Evolutionary conservation across 2,329 filamentous ascomycete genomes (phyloP), one percentile per base, ranked within the genome.

Genomic region (Colletotrichum paranaense): DNA sequence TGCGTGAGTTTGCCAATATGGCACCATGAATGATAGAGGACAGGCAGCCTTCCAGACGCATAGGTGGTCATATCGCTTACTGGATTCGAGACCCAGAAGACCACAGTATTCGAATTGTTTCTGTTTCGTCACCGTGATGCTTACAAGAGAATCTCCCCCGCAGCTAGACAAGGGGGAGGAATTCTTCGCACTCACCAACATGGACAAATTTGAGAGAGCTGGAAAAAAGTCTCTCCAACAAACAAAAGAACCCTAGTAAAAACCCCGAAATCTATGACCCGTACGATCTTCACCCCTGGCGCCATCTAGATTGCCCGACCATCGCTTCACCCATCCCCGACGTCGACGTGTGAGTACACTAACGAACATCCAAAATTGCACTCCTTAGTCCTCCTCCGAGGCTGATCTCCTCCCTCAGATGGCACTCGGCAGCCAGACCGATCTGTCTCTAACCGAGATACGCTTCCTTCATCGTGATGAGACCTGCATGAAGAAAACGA

Each of bases 51-150:
- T 7, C 3, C 19, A 63, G 19, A 28, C 26, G 14, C 4, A 19
- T 7, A 7, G n/a, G 32, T n/a, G 28, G n/a, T 30, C 42, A 12
- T 22, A 62, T 22, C n/a, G 26, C 16, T 24, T 19, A 26, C 16
- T 30, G 42, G 22, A 11, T 35, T 12, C n/a, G 42, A 19, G 5
- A 19, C 60, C 60, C 35, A 63, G 42, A 2, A 52, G 46, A 14
- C 60, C 28, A 28, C 19, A 24, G 42, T 24, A 22, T 14, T 9
- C 12, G 12, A 7, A 52, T 35, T 38, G n/a, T 35, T 64, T 22
- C 26, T 64, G 62, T 64, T 53, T 64, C 62, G 62, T 64, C 62
- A 64, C 62, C 22, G 62, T 64, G 62, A 64, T 64, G 62, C 49
- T 56, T 64, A 22, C n/a, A 56, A n/a, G 2, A 38, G 22, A 6